phyloP scores from a whole-genome alignment of 805 yeast species.

The Starmerella asiatica region DNA sequence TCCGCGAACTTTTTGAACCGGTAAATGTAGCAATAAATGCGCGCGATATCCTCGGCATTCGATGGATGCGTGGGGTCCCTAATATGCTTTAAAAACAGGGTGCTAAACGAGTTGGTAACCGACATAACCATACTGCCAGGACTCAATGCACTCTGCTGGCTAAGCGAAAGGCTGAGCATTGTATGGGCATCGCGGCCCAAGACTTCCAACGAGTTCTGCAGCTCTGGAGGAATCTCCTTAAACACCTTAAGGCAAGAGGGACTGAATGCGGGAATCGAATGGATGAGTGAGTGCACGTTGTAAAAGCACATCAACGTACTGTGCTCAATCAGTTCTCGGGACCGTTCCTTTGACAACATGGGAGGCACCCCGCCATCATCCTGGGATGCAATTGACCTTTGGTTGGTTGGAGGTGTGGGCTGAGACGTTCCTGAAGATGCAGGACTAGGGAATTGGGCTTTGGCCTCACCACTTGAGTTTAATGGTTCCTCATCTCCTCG shows the following conservation, averaged over 20 bases:
- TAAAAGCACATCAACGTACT: slow-evolving; percentile 12
- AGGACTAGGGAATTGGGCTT: background rate
- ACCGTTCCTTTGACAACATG: background rate
- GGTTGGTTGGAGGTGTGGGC: background rate
- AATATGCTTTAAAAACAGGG: slow-evolving; percentile 16
- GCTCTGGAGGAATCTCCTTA: slow-evolving; percentile 4
- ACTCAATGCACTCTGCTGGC: background rate
- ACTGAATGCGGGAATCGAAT: slow-evolving; percentile 20
- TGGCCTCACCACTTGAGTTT: too few species aligned
- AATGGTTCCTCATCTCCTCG: too few species aligned
- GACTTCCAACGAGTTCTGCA: slow-evolving; percentile 10
- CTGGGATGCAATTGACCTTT: too few species aligned
- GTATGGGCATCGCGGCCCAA: slow-evolving; percentile 9
- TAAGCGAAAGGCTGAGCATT: slow-evolving; percentile 4
- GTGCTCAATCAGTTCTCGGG: background rate
- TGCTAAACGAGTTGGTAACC: slow-evolving; percentile 15
- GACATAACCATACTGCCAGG: background rate
- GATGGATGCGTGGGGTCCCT: slow-evolving; percentile 15
- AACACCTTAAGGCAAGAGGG: slow-evolving; percentile 14
- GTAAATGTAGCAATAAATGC: slow-evolving; percentile 12
- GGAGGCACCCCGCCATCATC: background rate
- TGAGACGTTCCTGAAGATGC: background rate
- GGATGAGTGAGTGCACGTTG: slow-evolving; percentile 14
- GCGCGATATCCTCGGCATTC: slow-evolving; percentile 10
- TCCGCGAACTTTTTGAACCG: slow-evolving; percentile 1